Percentiles rank a stretch among this genome's conserved stretches.
phyloP scores from a whole-genome alignment of 164 flowering plant genomes.

The Magnolia officinalis region DNA sequence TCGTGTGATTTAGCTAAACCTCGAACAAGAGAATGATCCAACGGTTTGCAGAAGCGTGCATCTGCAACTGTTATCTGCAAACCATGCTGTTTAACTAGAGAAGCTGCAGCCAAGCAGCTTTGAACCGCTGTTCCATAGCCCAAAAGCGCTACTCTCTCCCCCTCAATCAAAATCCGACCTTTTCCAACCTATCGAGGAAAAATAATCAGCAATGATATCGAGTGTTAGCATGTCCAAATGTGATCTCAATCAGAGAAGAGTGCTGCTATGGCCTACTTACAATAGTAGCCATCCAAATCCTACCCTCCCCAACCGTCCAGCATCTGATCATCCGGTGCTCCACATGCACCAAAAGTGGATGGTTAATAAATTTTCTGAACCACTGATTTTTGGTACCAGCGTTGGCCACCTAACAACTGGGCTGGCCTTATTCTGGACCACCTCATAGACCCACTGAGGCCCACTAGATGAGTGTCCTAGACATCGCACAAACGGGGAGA shows the following conservation, averaged over 20 bases:
- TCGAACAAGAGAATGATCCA: conserved; percentile 69
- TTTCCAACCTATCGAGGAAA: conserved; percentile 43
- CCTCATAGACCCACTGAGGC: background rate
- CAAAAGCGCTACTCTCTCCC: conserved; percentile 88
- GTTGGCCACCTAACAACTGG: too few species aligned
- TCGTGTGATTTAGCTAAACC: conserved; percentile 80
- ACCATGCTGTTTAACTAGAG: conserved; percentile 51
- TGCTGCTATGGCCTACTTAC: too few species aligned
- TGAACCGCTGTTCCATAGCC: conserved; percentile 93
- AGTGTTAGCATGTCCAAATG: too few species aligned
- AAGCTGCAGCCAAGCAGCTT: conserved; percentile 80
- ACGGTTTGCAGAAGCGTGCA: conserved; percentile 93
- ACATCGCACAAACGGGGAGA: background rate
- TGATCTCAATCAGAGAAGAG: too few species aligned
- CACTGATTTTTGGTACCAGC: too few species aligned
- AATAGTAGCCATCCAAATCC: too few species aligned
- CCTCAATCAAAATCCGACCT: conserved; percentile 77
- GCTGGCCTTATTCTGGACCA: too few species aligned
- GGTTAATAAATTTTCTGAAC: too few species aligned
- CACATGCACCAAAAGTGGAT: background rate
- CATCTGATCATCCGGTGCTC: background rate
- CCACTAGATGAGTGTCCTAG: background rate
- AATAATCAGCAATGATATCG: too few species aligned
- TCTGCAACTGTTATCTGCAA: conserved; percentile 73
- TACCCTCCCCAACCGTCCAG: too few species aligned